A percentile compares a stretch with the other conserved stretches of the same genome.
Conservation (phyloP, 805 yeast genomes). For the Metschnikowia reukaufii region DNA sequence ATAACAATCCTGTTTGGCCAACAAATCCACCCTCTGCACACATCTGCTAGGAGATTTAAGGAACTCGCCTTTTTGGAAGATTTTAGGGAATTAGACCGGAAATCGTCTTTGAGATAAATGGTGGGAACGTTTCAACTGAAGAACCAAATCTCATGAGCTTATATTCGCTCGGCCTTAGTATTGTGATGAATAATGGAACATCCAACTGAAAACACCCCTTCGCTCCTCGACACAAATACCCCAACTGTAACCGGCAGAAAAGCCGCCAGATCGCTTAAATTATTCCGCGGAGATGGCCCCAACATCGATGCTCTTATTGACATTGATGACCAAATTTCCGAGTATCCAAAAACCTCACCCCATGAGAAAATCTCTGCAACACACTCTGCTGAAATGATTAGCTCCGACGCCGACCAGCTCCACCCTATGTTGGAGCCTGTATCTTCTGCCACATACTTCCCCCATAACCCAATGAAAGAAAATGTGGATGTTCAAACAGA, state of each 20-base stretch:
- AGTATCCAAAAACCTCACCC: conserved; percentile 7
- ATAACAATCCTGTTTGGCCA: neutral
- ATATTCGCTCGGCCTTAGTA: neutral
- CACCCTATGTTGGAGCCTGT: conserved; percentile 50
- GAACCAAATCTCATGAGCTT: conserved; percentile 1
- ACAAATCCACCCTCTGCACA: neutral
- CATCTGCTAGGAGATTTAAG: neutral
- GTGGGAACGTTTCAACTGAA: neutral
- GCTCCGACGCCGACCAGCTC: neutral
- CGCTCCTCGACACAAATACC: conserved; percentile 12
- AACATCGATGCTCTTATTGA: conserved; percentile 14
- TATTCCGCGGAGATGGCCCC: conserved; percentile 42
- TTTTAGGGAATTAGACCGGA: neutral
- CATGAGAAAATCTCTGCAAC: conserved; percentile 6
- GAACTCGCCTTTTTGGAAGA: neutral
- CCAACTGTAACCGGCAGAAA: conserved; percentile 49
- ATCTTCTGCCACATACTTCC: conserved; percentile 69
- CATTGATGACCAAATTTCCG: conserved; percentile 11
- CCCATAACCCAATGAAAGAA: conserved; percentile 49
- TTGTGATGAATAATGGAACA: conserved; percentile 10
- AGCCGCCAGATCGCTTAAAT: conserved; percentile 56
- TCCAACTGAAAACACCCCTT: conserved; percentile 9
- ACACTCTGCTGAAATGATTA: neutral
- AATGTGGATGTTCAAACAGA: conserved; percentile 19
- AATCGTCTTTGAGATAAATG: neutral